Evolutionary conservation across 331 rosid species (phyloP), one percentile per base, ranked within the genome.

Genomic region (Acacia pycnantha): DNA sequence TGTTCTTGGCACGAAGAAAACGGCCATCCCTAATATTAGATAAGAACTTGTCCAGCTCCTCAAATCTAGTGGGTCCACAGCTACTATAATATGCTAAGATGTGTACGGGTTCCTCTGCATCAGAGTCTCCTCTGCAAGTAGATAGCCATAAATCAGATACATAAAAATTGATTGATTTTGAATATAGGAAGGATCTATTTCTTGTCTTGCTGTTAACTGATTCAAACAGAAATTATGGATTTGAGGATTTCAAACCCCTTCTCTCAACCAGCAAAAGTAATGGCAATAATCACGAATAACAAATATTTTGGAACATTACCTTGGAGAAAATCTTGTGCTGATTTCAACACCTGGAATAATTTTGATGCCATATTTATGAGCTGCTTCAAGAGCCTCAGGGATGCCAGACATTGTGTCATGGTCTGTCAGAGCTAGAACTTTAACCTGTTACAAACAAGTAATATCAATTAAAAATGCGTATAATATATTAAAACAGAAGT

Each of bases 401-500:
- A 95, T 89, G 85, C 98, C 98, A 29, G 97, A 54, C 97, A 95
- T 86, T 62, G 98, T 93, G 89, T 95, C 98, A 86, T 95, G 98
- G 91, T 95, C 98, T 90, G 98, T 95, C 88, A 95, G 94, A 88
- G 99, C 99, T 90, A 95, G 97, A 92, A 91, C 98, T 87, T 91
- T 93, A 86, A 95, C 98, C 98, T 95, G 97, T 91, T 85, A 88
- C 80, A 74, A 90, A 88, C 86, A 88, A 84, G 67, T 74, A 82
- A 58, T 76, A 85, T 73, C 86, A 85, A 92, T 85, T 87, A 84
- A 82, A 83, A 77, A 40, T 41, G 82, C 66, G 47, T 79, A 77
- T 58, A 59, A 59, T 59, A 4, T 26, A 74, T 83, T 74, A 40
- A 47, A 41, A 62, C 29, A 5, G 19, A 27, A 62, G 6, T 59